phyloP scores from a whole-genome alignment of 2,329 filamentous ascomycete genomes.

The Leptoxyphium fumago region DNA sequence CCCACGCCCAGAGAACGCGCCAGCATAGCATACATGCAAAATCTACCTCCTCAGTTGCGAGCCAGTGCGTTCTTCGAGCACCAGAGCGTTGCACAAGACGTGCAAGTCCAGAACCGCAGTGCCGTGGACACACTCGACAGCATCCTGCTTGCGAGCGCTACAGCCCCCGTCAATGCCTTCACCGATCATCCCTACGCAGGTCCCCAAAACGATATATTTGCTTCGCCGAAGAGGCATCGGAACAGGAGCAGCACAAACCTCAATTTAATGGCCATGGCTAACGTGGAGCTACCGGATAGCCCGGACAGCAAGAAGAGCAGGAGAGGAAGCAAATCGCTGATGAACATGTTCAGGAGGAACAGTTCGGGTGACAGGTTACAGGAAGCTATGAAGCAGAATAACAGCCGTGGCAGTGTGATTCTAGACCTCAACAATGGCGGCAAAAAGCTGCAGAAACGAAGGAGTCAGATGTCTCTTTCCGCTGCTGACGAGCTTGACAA shows the following conservation, averaged over 20 bases:
- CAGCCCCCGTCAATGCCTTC: constrained; percentile 79
- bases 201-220: constrained; percentile 64
- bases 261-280: constrained; percentile 1
- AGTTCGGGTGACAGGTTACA: constrained; percentile 18
- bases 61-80: constrained; percentile 85
- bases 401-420: constrained; percentile 17
- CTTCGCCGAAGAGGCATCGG: constrained; percentile 25
- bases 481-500: constrained; percentile 11
- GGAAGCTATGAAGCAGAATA: constrained; percentile 20
- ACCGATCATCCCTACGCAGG: constrained; percentile 78
- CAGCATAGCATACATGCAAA: constrained; percentile 24
- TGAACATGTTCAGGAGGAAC: constrained; percentile 15
- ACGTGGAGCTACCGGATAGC: background rate
- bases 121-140: constrained; percentile 80
- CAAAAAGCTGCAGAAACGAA: constrained; percentile 20
- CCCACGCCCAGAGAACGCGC: constrained; percentile 18
- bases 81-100: constrained; percentile 41
- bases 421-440: constrained; percentile 16
- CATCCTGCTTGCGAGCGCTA: constrained; percentile 78
- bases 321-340: constrained; percentile 17
- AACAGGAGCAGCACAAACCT: constrained; percentile 5
- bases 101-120: constrained; percentile 55
- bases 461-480: constrained; percentile 19
- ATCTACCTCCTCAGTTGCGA: constrained; percentile 67
- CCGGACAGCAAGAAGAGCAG: constrained; percentile 7